These are phyloP conservation scores for Penicillium cinerascens DNA, from an alignment of 495 filamentous ascomycete species.

Conservation along the genomic window DNA sequence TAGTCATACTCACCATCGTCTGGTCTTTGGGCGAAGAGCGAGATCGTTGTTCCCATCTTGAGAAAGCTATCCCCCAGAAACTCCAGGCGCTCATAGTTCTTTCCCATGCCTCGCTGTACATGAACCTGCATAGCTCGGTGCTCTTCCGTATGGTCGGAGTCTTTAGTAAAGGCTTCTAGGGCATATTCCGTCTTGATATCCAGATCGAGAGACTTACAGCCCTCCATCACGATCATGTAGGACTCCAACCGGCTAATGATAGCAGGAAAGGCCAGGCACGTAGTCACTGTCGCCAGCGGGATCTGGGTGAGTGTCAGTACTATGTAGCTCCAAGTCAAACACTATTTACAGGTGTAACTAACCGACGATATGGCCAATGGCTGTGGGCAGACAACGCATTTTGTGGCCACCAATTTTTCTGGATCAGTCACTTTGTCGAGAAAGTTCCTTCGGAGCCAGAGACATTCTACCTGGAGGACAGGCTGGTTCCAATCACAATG, in stretches of 20 bases:
- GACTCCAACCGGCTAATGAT: slow-evolving; percentile 81
- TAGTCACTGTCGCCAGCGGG: slow-evolving; percentile 58
- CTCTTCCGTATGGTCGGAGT: slow-evolving; percentile 86
- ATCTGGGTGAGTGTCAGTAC: slow-evolving; percentile 43
- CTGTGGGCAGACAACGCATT: slow-evolving; percentile 53
- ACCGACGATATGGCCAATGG: slow-evolving; percentile 72
- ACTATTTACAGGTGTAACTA: slow-evolving; percentile 29
- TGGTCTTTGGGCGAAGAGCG: slow-evolving; percentile 71
- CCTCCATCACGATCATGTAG: slow-evolving; percentile 75
- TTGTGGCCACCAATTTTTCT: slow-evolving; percentile 42
- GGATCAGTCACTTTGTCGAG: slow-evolving; percentile 59
- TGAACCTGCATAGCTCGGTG: slow-evolving; percentile 67
- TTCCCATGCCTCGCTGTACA: slow-evolving; percentile 85
- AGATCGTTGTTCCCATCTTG: slow-evolving; percentile 92
- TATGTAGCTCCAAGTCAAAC: neutral
- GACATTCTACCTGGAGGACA: slow-evolving; percentile 68
- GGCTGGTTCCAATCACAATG: slow-evolving; percentile 62
- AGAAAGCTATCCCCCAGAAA: slow-evolving; percentile 93
- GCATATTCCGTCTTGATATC: slow-evolving; percentile 64
- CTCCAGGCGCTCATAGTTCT: slow-evolving; percentile 93
- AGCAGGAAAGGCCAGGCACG: slow-evolving; percentile 71
- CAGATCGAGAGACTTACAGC: slow-evolving; percentile 56
- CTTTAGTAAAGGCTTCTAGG: slow-evolving; percentile 90
- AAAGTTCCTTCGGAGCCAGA: slow-evolving; percentile 76
- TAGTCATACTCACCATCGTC: slow-evolving; percentile 81